Evolutionary conservation across 306 rosid genomes (phyloP).

Genomic region (Cajanus cajan): DNA sequence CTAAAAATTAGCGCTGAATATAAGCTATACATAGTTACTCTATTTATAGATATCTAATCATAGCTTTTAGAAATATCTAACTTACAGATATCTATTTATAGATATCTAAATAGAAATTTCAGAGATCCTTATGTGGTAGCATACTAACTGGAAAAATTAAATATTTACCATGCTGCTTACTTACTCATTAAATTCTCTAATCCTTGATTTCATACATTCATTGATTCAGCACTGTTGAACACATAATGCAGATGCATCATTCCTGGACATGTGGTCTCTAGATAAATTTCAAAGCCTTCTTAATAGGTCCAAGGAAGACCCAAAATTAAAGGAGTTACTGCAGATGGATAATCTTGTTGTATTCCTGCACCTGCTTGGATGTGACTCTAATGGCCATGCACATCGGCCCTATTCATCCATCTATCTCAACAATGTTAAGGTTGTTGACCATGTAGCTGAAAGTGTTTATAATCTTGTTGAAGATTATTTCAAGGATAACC

Average conservation of each 20-base stretch:
- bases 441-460: conserved; percentile 83
- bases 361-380: conserved; percentile 86
- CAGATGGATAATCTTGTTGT: conserved; percentile 69
- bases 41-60: too few relatives aligned
- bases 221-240: conserved; percentile 6
- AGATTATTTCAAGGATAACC: conserved; percentile 75
- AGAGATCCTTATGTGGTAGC: not conserved
- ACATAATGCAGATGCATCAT: conserved; percentile 78
- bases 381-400: conserved; percentile 95
- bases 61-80: too few relatives aligned
- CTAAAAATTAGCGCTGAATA: too few relatives aligned
- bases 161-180: not conserved
- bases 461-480: conserved; percentile 72
- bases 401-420: conserved; percentile 80
- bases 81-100: too few relatives aligned
- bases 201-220: conserved; percentile 24
- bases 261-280: conserved; percentile 90
- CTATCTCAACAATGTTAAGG: conserved; percentile 87
- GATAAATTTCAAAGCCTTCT: conserved; percentile 79
- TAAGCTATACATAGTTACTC: too few relatives aligned
- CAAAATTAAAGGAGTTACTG: conserved; percentile 62
- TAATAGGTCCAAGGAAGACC: conserved; percentile 67
- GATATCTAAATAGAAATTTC: not conserved
- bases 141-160: not conserved
- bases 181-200: not conserved